These are phyloP conservation scores for Chlorencoelia australis DNA, from an alignment of 2,329 filamentous ascomycete genomes.

Conservation along the genomic window DNA sequence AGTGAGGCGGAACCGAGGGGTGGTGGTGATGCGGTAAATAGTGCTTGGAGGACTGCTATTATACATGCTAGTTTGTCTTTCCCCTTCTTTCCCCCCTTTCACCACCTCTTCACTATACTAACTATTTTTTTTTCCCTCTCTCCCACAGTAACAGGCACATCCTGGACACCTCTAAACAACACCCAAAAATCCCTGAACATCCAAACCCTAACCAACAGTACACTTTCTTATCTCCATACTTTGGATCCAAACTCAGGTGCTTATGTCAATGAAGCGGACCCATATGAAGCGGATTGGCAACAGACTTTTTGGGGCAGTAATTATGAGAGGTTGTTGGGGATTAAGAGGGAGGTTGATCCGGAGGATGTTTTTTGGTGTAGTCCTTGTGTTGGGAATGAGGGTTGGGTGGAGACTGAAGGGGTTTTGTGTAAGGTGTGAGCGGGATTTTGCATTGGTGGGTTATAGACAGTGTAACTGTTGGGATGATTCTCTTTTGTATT, in stretches of 20 bases:
- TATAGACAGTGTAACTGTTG: too few relatives aligned
- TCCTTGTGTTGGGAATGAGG: slow-evolving; percentile 36
- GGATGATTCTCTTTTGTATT: too few relatives aligned
- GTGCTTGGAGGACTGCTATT: slow-evolving; percentile 30
- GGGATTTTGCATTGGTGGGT: too few relatives aligned
- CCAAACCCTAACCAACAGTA: slow-evolving; percentile 12
- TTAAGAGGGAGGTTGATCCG: slow-evolving; percentile 37
- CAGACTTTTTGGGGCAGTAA: slow-evolving; percentile 29
- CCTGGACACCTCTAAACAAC: slow-evolving; percentile 2
- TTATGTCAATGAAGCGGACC: slow-evolving; percentile 11
- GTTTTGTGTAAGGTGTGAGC: background rate
- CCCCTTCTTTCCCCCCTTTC: background rate
- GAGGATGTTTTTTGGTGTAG: slow-evolving; percentile 36
- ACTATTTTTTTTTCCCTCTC: slow-evolving; percentile 28
- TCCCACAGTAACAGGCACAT: background rate
- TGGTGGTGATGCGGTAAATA: slow-evolving; percentile 31
- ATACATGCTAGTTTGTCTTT: slow-evolving; percentile 18
- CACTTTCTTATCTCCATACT: slow-evolving; percentile 4
- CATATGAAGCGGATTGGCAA: slow-evolving; percentile 24
- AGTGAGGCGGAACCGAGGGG: slow-evolving; percentile 34
- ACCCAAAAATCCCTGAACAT: slow-evolving; percentile 19
- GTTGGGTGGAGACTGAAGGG: slow-evolving; percentile 2
- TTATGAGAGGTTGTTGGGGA: slow-evolving; percentile 32
- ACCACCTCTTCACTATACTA: slow-evolving; percentile 13
- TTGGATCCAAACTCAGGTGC: slow-evolving; percentile 11